Percentiles rank a stretch among this genome's conserved stretches.
phyloP scores from a whole-genome alignment of 2,329 filamentous ascomycete genomes.

The Pseudocercospora macadamiae region DNA sequence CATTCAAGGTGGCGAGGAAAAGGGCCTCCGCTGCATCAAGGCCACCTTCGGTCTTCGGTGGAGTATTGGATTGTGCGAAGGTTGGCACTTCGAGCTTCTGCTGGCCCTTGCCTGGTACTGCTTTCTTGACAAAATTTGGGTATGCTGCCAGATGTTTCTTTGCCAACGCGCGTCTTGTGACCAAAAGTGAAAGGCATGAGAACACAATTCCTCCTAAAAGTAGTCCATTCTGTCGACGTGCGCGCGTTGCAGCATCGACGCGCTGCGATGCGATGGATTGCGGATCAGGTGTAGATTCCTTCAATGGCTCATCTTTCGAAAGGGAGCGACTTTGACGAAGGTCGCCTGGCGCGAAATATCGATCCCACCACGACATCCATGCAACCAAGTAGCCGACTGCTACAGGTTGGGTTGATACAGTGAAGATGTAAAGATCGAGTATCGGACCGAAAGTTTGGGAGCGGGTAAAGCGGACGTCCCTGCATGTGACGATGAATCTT shows the following conservation, averaged over 20 bases:
- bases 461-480: constrained; percentile 8
- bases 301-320: background rate
- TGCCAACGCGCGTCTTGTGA: constrained; percentile 67
- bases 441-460: constrained; percentile 7
- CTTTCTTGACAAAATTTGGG: constrained; percentile 50
- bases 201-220: constrained; percentile 77
- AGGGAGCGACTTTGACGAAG: constrained; percentile 25
- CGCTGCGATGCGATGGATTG: constrained; percentile 22
- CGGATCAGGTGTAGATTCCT: constrained; percentile 13
- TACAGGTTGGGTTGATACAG: too few species aligned
- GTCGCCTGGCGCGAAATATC: constrained; percentile 39
- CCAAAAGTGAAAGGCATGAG: constrained; percentile 68
- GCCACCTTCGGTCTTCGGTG: constrained; percentile 52
- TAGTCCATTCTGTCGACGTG: constrained; percentile 48
- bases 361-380: constrained; percentile 39
- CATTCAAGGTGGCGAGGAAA: constrained; percentile 84
- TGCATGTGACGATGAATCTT: background rate
- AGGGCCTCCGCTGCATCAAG: constrained; percentile 81
- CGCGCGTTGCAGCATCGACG: constrained; percentile 32
- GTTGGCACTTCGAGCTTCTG: constrained; percentile 21
- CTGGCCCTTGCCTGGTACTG: constrained; percentile 3
- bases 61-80: constrained; percentile 23
- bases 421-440: constrained; percentile 3
- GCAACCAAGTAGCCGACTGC: constrained; percentile 13
- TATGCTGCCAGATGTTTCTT: constrained; percentile 64